Evolutionary conservation across 495 filamentous ascomycete genomes (phyloP).

Genomic region (Penicillium simplicissimum): DNA sequence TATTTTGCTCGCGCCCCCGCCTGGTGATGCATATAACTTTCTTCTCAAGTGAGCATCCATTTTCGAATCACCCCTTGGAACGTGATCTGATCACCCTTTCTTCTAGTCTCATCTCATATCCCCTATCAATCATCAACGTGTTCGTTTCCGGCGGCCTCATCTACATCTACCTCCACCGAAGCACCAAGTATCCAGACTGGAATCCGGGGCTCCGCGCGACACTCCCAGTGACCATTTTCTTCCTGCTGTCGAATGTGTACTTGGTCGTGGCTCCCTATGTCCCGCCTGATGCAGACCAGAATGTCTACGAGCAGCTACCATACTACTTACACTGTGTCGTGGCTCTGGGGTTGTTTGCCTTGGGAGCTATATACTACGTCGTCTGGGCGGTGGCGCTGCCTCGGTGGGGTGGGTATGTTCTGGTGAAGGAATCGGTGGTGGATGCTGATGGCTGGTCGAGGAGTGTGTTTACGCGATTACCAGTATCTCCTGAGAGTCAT

Average conservation of each 20-base stretch:
- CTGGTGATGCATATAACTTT: constrained; percentile 66
- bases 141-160: constrained; percentile 58
- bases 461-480: constrained; percentile 39
- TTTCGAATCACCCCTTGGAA: constrained; percentile 23
- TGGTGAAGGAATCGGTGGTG: constrained; percentile 60
- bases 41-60: constrained; percentile 53
- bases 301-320: constrained; percentile 61
- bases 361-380: constrained; percentile 57
- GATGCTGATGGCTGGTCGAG: constrained; percentile 56
- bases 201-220: constrained; percentile 36
- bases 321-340: constrained; percentile 64
- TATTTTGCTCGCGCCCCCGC: constrained; percentile 62
- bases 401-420: constrained; percentile 51
- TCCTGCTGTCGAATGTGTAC: constrained; percentile 58
- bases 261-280: constrained; percentile 65
- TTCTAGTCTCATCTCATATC: constrained; percentile 59
- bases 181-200: constrained; percentile 39
- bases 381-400: constrained; percentile 59
- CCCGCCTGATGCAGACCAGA: constrained; percentile 58
- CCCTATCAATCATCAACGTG: constrained; percentile 60
- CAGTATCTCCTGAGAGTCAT: constrained; percentile 12
- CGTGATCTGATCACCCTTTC: constrained; percentile 22
- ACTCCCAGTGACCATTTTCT: constrained; percentile 53
- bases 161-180: constrained; percentile 55
- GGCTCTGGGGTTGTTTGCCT: constrained; percentile 56